Base-by-base conservation (phyloP, 257 asterid species). In the Solanum chilense region DNA sequence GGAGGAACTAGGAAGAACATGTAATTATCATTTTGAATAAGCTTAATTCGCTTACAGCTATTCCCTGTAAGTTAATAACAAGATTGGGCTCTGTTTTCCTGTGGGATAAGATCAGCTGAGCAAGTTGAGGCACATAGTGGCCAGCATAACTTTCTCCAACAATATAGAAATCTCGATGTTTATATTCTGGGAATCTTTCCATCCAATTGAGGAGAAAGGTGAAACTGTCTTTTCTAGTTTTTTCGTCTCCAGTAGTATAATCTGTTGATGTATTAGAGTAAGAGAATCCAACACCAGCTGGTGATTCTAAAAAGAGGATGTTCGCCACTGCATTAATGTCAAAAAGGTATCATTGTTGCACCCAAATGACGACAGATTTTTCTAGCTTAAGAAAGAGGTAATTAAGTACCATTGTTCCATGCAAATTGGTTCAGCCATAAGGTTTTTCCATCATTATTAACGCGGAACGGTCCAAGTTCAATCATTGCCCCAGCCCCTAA, bases 391-490 rank as follows among this genome's bases (percentile, higher is more conserved):
- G 15, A 21, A 47, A 84, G 42, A 76, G 60, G 60, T 76, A 76
- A 7, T 42, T n/a, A 76, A 42, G 33, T 85, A 95, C 98, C 92
- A 11, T 45, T 91, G 74, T 91, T 95, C 98, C 98, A 95, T 1
- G 98, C 91, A 80, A 91, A 84, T 41, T 89, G 33, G 87, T 94
- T 94, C 4, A 84, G 84, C 93, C 91, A 91, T 18, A 94, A 85
- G 1, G 96, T 92, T 89, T 90, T 91, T 0, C 94, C 94, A 82
- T 95, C 98, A 0, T 87, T 90, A 52, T 91, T 95, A 41, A 93
- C 95, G 2, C 95, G 92, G 75, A 95, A 93, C 0, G 98, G 98
- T 5, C 98, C 98, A 2, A 89, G 90, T 83, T 93, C 98, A 0
- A 73, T 88, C 95, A 95, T 89, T 5, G 95, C 97, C 15, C 98